Conservation (phyloP, 192 early-diverging fungal genomes). For the Spizellomyces punctatus region DNA sequence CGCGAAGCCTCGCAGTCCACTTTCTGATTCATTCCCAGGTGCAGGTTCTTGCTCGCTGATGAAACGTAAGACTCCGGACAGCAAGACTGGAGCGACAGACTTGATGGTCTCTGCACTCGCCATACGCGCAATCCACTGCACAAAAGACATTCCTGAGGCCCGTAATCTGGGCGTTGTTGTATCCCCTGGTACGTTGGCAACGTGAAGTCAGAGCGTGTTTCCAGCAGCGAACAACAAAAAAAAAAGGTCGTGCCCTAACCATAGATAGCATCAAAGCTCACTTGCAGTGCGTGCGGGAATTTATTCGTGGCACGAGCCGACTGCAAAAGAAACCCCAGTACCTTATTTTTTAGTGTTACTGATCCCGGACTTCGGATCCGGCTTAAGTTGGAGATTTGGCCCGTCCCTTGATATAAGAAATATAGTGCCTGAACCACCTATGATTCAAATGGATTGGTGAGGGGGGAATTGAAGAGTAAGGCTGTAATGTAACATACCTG, state of each 20-base stretch:
- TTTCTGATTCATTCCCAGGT: slow-evolving; percentile 43
- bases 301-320: slow-evolving; percentile 71
- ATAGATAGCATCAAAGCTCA: slow-evolving; percentile 81
- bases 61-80: slow-evolving; percentile 72
- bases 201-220: slow-evolving; percentile 1
- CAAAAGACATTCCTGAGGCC: slow-evolving; percentile 75
- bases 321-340: slow-evolving; percentile 63
- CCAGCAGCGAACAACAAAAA: not conserved
- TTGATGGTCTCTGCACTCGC: slow-evolving; percentile 55
- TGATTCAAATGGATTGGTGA: not conserved
- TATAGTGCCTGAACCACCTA: slow-evolving; percentile 54
- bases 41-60: slow-evolving; percentile 42
- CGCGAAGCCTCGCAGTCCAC: slow-evolving; percentile 77
- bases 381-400: not conserved
- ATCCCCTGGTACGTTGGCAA: slow-evolving; percentile 50
- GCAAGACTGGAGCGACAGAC: slow-evolving; percentile 66
- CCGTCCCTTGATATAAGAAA: slow-evolving; percentile 63
- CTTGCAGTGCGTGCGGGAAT: slow-evolving; percentile 70
- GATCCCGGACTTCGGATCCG: slow-evolving; percentile 45
- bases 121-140: slow-evolving; percentile 89
- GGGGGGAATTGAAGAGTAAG: not conserved
- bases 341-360: slow-evolving; percentile 59
- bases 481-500: not conserved
- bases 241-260: slow-evolving; percentile 33
- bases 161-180: slow-evolving; percentile 67